Conservation (phyloP, 2,329 filamentous ascomycete genomes). For the Diplodia scrobiculata region DNA sequence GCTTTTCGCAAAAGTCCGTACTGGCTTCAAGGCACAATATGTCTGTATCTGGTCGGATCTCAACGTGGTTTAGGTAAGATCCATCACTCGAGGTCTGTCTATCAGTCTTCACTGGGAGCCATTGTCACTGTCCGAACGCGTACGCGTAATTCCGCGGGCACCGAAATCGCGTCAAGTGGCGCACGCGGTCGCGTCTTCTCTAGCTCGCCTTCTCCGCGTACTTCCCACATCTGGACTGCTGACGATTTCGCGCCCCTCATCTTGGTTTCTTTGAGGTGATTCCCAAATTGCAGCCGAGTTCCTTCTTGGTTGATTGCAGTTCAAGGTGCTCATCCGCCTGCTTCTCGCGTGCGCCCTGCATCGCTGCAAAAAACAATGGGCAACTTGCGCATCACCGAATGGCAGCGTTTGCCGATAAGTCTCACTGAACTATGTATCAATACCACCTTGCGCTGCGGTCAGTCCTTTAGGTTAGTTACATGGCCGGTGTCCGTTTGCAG, state of each 20-base stretch:
- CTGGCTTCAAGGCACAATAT: background rate
- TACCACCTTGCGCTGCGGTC: conserved; percentile 89
- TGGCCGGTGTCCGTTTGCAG: background rate
- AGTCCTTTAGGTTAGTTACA: conserved; percentile 72
- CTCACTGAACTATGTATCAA: conserved; percentile 89
- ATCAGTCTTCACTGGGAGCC: background rate
- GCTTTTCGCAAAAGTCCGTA: background rate
- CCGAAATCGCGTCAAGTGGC: conserved; percentile 27
- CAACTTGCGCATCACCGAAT: conserved; percentile 64
- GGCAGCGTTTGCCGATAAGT: conserved; percentile 82
- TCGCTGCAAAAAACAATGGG: conserved; percentile 40
- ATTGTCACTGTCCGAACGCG: background rate
- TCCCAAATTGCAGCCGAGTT: background rate
- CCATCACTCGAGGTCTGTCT: background rate
- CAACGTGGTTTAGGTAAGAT: background rate
- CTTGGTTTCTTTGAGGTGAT: background rate
- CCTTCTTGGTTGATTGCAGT: background rate
- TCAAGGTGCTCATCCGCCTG: background rate
- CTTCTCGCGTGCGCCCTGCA: background rate
- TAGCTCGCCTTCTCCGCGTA: conserved; percentile 1
- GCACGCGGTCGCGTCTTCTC: conserved; percentile 19
- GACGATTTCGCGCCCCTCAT: background rate
- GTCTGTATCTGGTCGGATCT: background rate
- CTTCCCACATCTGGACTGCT: background rate
- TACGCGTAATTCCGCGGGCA: conserved; percentile 19